Evolutionary conservation across 2,329 filamentous ascomycete genomes (phyloP), one percentile per base, ranked within the genome.

Genomic region (Epichloe baconii): DNA sequence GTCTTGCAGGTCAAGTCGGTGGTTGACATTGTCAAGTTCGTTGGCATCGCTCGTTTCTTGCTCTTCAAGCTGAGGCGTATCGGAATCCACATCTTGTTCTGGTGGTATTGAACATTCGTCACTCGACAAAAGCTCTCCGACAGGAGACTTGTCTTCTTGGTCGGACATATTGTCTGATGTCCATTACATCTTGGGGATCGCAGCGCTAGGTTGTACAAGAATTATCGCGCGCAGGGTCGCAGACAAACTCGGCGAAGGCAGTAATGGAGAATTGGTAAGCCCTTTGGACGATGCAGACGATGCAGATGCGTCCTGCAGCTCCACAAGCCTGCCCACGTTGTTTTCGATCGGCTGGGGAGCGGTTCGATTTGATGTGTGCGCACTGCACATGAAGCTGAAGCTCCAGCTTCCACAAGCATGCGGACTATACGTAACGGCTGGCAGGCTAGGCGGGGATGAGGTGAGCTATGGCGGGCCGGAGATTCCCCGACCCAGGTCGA

Each of bases 101-200:
- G 68, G 71, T n/a, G 42, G n/a, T n/a, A 55, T 55, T 50, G 68
- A 71, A 54, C 71, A 68, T 48, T 69, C 70, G 57, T 73, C 70
- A 57, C 68, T 71, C 42, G 67, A 68, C 52, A 58, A 60, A 53
- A 62, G 61, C 55, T 70, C 68, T 60, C 65, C 66, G 44, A 64
- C 56, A 43, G 67, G 66, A 62, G 70, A 64, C 57, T 68, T 64
- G 58, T 76, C 71, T 66, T 71, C 64, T 63, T 68, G 60, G 61
- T 76, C 71, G 61, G 69, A 65, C 75, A 78, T 66, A 61, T 69
- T 62, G 66, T 63, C 57, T 57, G 61, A 54, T 54, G 65, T 68
- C 68, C 68, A 70, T 70, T 62, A 68, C 66, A 60, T 61, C 57
- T 51, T 57, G 11, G 23, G 23, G 37, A 5, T 44, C 4, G 35